Base-by-base conservation (phyloP, 2,329 filamentous ascomycete species). In the Madurella fahalii region DNA sequence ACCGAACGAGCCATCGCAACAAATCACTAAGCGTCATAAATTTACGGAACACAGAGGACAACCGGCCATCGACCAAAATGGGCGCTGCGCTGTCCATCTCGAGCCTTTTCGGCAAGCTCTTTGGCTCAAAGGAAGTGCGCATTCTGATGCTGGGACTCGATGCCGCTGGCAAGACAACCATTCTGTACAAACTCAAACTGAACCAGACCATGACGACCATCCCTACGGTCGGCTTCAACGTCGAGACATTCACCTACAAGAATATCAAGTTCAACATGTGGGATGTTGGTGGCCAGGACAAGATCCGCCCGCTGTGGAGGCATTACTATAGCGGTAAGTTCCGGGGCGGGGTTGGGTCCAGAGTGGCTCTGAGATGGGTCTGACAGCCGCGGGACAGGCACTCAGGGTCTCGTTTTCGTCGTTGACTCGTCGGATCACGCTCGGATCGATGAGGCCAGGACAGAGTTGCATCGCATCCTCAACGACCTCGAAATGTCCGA, bases 221-320 rank as follows among this genome's bases (percentile, higher is more conserved):
- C 70, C 94, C 94, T 45, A 99, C 94, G 34, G 94, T 99, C 66
- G 94, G 93, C 65, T 97, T 97, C 83, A 97, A 97, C 82, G 94
- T 97, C 74, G 93, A 97, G 81, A 95, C 91, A 4, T 92, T 97
- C 67, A 95, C 92, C 64, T 96, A 96, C 81, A 96, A 96, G 83
- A 97, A 97, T 74, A 92, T 96, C 75, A 95, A 96, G 76, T 97
- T 97, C 80, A 97, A 95, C 68, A 93, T 97, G 61, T 97, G 93
- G 93, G 93, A 97, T 78, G 93, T 97, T 57, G 93, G 93, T 74
- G 93, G 93, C 62, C 93, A 97, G 80, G 93, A 97, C 82, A 97
- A 97, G 86, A 97, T 97, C 69, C 84, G 93, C 63, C 93, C 93
- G 60, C 79, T 97, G 58, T 97, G 93, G 93, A 86, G 93, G 75